Conservation (phyloP, 2,329 filamentous ascomycete species). For the Westerdykella sp. region DNA sequence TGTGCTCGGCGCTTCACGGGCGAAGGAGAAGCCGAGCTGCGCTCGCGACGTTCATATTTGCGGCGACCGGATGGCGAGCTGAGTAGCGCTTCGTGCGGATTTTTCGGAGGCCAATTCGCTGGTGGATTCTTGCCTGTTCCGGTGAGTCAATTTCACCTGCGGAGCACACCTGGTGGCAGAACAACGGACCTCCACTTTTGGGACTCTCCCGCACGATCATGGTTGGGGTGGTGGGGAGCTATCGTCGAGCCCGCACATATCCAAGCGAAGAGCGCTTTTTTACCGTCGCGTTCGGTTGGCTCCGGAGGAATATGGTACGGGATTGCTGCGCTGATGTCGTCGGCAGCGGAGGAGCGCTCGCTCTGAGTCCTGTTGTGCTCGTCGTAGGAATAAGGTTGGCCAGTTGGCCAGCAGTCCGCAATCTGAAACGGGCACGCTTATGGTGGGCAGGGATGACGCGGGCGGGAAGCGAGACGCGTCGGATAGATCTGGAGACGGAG, state of each 20-base stretch:
- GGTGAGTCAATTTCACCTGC: slow-evolving; percentile 11
- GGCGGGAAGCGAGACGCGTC: slow-evolving; percentile 12
- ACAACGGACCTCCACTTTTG: slow-evolving; percentile 33
- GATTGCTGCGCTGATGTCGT: too few relatives aligned
- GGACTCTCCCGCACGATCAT: slow-evolving; percentile 47
- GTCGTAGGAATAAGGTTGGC: slow-evolving; percentile 21
- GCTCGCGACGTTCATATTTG: slow-evolving; percentile 59
- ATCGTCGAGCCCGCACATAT: slow-evolving; percentile 22
- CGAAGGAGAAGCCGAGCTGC: slow-evolving; percentile 52
- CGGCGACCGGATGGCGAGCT: slow-evolving; percentile 73
- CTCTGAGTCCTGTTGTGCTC: slow-evolving; percentile 8
- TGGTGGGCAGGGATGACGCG: slow-evolving; percentile 23
- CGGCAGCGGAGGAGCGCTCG: not conserved
- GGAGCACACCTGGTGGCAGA: not conserved
- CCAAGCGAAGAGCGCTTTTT: slow-evolving; percentile 11
- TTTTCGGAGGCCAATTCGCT: slow-evolving; percentile 57
- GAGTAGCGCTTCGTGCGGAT: slow-evolving; percentile 56
- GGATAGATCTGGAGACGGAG: not conserved
- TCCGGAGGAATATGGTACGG: too few relatives aligned
- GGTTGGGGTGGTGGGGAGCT: slow-evolving; percentile 17
- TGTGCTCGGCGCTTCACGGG: slow-evolving; percentile 46
- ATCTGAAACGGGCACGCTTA: slow-evolving; percentile 18
- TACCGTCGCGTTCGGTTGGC: too few relatives aligned
- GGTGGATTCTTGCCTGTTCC: slow-evolving; percentile 32
- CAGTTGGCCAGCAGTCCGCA: slow-evolving; percentile 7